These are phyloP conservation scores for Curvularia verruculosa DNA, from an alignment of 2,329 filamentous ascomycete species.

Conservation along the genomic window DNA sequence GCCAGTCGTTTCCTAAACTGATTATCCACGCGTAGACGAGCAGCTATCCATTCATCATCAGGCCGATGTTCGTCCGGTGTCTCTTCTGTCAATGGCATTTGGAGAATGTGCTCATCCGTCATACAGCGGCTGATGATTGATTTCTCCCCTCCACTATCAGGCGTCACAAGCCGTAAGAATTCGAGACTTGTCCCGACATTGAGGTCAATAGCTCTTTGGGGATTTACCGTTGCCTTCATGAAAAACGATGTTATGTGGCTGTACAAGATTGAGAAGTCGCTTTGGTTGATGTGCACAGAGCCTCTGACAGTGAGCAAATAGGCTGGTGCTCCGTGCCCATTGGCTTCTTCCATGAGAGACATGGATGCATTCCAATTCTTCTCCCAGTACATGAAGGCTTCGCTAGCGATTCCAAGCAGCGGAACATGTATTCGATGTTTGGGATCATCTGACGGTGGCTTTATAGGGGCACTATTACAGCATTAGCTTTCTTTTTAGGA, in stretches of 20 bases:
- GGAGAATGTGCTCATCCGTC: constrained; percentile 60
- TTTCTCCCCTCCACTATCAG: constrained; percentile 38
- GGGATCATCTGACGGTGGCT: constrained; percentile 51
- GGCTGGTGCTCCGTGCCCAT: constrained; percentile 53
- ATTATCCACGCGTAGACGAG: constrained; percentile 63
- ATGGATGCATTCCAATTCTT: constrained; percentile 66
- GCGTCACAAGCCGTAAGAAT: constrained; percentile 62
- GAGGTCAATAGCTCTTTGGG: constrained; percentile 66
- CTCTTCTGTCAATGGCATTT: constrained; percentile 53
- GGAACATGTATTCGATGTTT: constrained; percentile 59
- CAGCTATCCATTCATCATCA: constrained; percentile 64
- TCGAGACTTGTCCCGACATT: constrained; percentile 67
- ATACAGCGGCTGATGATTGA: constrained; percentile 59
- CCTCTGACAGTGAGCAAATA: constrained; percentile 60
- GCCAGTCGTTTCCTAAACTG: constrained; percentile 61
- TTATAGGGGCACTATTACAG: constrained; percentile 53
- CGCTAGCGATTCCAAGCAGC: constrained; percentile 68
- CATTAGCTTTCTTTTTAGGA: constrained; percentile 13
- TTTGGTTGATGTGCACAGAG: constrained; percentile 69
- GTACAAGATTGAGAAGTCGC: constrained; percentile 70
- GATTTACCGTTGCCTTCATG: constrained; percentile 68
- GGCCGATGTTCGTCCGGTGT: constrained; percentile 62
- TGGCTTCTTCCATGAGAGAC: constrained; percentile 63
- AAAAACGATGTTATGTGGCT: constrained; percentile 63
- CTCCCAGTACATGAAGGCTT: constrained; percentile 74